These are phyloP conservation scores for Akanthomyces dipterigenus DNA, from an alignment of 2,329 filamentous ascomycete species.

Conservation along the genomic window DNA sequence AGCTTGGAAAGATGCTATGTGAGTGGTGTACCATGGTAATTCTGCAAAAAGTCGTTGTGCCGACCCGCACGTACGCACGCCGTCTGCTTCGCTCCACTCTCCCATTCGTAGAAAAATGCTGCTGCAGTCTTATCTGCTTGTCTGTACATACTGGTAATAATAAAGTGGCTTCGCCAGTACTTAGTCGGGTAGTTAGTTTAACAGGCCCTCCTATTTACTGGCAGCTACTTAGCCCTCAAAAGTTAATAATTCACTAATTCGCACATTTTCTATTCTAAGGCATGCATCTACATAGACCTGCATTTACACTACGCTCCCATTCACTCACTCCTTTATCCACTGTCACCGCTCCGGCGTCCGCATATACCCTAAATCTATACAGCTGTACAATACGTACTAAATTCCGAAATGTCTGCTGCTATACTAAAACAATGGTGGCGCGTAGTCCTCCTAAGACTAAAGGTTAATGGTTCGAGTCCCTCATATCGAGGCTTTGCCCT, in stretches of 20 bases:
- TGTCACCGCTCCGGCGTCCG: not conserved
- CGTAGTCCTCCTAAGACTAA: slow-evolving; percentile 26
- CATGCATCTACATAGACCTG: not conserved
- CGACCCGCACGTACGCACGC: no score
- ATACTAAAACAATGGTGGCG: slow-evolving; percentile 5
- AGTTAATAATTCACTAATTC: not conserved
- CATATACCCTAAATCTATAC: not conserved
- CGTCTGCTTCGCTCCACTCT: slow-evolving; percentile 12
- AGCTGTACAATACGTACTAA: not conserved
- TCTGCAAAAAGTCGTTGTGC: not conserved
- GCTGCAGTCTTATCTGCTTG: no score
- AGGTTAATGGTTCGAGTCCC: slow-evolving; percentile 35
- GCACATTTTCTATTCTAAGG: not conserved
- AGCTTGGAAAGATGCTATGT: not conserved
- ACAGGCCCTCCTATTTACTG: not conserved
- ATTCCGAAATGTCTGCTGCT: not conserved
- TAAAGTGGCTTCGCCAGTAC: no score
- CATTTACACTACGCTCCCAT: not conserved
- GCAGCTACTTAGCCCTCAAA: not conserved
- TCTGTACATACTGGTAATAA: no score
- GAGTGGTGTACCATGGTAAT: not conserved
- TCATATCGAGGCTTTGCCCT: slow-evolving; percentile 9
- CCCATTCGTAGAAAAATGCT: no score
- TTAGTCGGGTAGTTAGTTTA: no score
- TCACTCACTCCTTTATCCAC: not conserved